phyloP scores from a whole-genome alignment of 352 stramenopile genomes.

The Globisporangium splendens region DNA sequence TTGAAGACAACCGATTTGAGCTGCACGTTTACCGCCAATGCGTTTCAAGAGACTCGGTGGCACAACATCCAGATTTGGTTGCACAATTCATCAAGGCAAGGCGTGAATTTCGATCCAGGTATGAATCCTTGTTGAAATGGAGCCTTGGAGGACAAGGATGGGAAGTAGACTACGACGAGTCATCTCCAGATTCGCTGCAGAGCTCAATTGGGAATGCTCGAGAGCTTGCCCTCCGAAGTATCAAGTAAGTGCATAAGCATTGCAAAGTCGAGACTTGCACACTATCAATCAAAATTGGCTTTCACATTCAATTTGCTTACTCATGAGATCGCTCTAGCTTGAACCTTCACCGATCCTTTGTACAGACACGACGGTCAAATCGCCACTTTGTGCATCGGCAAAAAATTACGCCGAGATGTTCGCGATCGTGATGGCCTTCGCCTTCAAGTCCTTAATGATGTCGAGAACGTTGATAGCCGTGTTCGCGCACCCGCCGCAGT shows the following conservation, averaged over 20 bases:
- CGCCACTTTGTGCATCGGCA: too few relatives aligned
- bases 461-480: slow-evolving; percentile 28
- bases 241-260: too few relatives aligned
- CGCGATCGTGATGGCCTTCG: too few relatives aligned
- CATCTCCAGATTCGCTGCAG: slow-evolving; percentile 1
- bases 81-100: neutral
- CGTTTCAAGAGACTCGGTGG: slow-evolving; percentile 4
- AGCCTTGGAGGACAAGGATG: slow-evolving; percentile 6
- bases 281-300: too few relatives aligned
- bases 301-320: too few relatives aligned
- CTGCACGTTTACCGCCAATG: slow-evolving; percentile 8
- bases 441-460: too few relatives aligned
- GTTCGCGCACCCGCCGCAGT: slow-evolving; percentile 75
- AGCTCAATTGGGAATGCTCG: slow-evolving; percentile 4
- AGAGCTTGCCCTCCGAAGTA: slow-evolving; percentile 7
- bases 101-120: neutral
- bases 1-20: slow-evolving; percentile 7
- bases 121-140: slow-evolving; percentile 2
- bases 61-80: neutral
- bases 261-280: too few relatives aligned
- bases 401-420: too few relatives aligned
- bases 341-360: too few relatives aligned
- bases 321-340: too few relatives aligned
- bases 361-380: too few relatives aligned
- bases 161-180: slow-evolving; percentile 4